Conservation (phyloP, 2,329 filamentous ascomycete species). For the Dactylonectria estremocensis region DNA sequence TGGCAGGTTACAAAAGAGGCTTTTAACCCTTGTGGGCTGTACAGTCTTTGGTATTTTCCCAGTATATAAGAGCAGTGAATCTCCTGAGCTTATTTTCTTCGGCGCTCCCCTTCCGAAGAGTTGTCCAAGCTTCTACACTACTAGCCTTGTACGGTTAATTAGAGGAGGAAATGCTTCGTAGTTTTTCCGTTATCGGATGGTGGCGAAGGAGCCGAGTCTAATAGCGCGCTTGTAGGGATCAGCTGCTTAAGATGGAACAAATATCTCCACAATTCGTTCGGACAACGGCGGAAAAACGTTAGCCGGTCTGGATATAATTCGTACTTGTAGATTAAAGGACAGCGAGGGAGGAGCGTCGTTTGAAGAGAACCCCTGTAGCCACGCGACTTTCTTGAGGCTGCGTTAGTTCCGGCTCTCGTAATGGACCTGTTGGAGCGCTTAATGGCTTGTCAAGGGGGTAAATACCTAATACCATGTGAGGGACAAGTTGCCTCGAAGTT, state of each 20-base stretch:
- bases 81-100: not conserved
- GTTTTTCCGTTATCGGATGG: conserved; percentile 21
- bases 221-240: conserved; percentile 26
- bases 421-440: not conserved
- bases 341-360: conserved; percentile 1
- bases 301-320: not conserved
- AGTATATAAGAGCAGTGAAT: not conserved
- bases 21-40: not conserved
- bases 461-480: too few species aligned
- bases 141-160: conserved; percentile 1
- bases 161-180: not conserved
- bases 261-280: conserved; percentile 17
- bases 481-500: too few species aligned
- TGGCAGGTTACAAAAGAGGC: not conserved
- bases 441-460: not conserved
- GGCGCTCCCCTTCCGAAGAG: conserved; percentile 5
- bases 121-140: conserved; percentile 1
- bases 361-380: conserved; percentile 7
- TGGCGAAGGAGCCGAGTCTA: conserved; percentile 8
- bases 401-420: not conserved
- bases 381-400: not conserved
- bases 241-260: conserved; percentile 11
- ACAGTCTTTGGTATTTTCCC: not conserved
- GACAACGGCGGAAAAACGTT: conserved; percentile 3
- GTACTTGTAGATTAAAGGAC: conserved; percentile 20